A percentile compares a stretch with the other conserved stretches of the same genome.
Evolutionary conservation across 108 stramenopile species (phyloP).

Genomic region (Pseudonitzschia multistriata): DNA sequence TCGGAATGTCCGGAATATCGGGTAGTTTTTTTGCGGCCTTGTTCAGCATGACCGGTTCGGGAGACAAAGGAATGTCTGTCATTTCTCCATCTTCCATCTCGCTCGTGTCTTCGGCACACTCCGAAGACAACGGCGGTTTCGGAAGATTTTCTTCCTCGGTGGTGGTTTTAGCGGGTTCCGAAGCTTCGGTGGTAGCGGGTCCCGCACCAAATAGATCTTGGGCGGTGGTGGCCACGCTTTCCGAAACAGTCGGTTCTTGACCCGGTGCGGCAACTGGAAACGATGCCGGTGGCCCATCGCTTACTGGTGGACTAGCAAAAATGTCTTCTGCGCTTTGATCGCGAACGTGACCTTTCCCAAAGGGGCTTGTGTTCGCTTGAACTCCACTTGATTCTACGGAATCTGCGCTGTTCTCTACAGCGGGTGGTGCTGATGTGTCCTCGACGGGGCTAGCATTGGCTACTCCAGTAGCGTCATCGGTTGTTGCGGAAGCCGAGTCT

Average conservation of each 20-base stretch:
- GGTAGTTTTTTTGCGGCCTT: not conserved
- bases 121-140: not conserved
- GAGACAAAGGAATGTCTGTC: slow-evolving; percentile 35
- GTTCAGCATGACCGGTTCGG: slow-evolving; percentile 9
- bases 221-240: not conserved
- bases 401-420: not conserved
- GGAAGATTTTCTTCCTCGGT: not conserved
- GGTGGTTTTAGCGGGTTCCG: slow-evolving; percentile 1
- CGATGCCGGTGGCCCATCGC: not conserved
- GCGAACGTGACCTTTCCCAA: slow-evolving; percentile 3
- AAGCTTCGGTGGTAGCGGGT: not conserved
- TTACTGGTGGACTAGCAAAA: slow-evolving; percentile 22
- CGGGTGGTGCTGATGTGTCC: not conserved
- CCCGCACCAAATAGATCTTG: slow-evolving; percentile 6
- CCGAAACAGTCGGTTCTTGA: not conserved
- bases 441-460: not conserved
- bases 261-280: not conserved
- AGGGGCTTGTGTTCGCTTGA: not conserved
- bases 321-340: slow-evolving; percentile 33
- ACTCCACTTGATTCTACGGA: not conserved
- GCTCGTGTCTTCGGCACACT: not conserved
- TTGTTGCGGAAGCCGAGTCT: not conserved
- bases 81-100: slow-evolving; percentile 24
- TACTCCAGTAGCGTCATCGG: not conserved
- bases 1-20: not conserved